Evolutionary conservation across 768 basidiomycete genomes (phyloP), one percentile per base, ranked within the genome.

Genomic region (Ramaria sp.): DNA sequence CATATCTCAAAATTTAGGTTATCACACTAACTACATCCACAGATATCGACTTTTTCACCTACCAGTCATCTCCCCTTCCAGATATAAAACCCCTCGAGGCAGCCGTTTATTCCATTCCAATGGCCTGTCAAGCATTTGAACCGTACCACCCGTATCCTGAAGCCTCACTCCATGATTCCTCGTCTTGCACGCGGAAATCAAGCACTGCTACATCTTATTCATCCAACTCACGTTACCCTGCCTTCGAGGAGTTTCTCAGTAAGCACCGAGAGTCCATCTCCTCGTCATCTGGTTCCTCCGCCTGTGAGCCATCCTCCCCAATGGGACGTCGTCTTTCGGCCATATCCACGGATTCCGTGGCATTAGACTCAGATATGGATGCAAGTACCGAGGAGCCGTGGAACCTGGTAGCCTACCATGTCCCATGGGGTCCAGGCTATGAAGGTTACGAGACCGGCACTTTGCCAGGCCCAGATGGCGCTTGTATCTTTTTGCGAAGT

Each of bases 341-440:
- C 25, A n/a, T 24, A 12, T 1, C 54, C 27, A 42, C 47, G 24
- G 50, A 58, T 36, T 52, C 42, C 1, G 9, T 45, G 15, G 43
- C 22, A 37, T 48, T 50, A n/a, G 39, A 56, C 7, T 38, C 58
- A n/a, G 60, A 61, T 18, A 37, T 56, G 9, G 63, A 61, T 22
- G 10, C 28, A 15, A 42, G 47, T n/a, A 30, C 37, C 36, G 56
- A 57, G 30, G 66, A 67, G 30, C 59, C 61, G 38, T 71, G 70
- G 70, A 67, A 70, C 50, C 66, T 71, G 48, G 64, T 69, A 42
- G 68, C 70, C 5, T 71, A 71, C 60, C 63, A 71, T 58, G 66
- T 71, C 16, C 67, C 70, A 1, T 70, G 70, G 70, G 70, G 70
- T 7, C 56, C 60, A 30, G 63, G 63, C 30, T 70, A 70, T 57